phyloP scores from a whole-genome alignment of 1,284 basidiomycete species.

The Mycena citricolor region DNA sequence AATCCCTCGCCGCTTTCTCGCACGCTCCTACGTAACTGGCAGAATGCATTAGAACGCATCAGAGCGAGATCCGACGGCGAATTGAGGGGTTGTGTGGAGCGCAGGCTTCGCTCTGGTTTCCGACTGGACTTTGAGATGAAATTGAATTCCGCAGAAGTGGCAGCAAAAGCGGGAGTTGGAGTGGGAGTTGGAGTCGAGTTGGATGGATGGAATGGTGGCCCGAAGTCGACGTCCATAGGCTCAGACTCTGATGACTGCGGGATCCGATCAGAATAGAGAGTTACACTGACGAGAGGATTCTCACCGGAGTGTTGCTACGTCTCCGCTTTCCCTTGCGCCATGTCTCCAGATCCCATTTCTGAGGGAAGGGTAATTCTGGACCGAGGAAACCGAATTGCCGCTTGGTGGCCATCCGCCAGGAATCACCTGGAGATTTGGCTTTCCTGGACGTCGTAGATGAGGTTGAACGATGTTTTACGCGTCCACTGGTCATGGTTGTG shows the following conservation, averaged over 20 bases:
- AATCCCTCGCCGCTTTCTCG: constrained; percentile 63
- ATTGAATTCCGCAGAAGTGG: constrained; percentile 60
- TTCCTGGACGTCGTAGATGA: no score
- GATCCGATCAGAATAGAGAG: constrained; percentile 5
- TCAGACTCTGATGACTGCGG: constrained; percentile 16
- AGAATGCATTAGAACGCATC: constrained; percentile 61
- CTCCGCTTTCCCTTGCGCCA: constrained; percentile 55
- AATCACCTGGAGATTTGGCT: constrained; percentile 35
- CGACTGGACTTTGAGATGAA: constrained; percentile 40
- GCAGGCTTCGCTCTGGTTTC: constrained; percentile 26
- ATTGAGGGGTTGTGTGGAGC: constrained; percentile 25
- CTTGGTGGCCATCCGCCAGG: constrained; percentile 45
- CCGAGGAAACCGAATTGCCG: constrained; percentile 39
- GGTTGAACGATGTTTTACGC: no score
- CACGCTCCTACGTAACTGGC: constrained; percentile 60
- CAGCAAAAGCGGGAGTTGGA: constrained; percentile 38
- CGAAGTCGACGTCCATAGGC: constrained; percentile 21
- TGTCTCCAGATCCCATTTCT: constrained; percentile 52
- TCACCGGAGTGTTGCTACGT: constrained; percentile 47
- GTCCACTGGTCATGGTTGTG: no score
- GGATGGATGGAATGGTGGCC: constrained; percentile 13
- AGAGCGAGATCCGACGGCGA: constrained; percentile 39
- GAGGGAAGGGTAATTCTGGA: constrained; percentile 38
- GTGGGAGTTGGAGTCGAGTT: constrained; percentile 16
- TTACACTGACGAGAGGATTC: constrained; percentile 23